phyloP scores from a whole-genome alignment of 2,329 filamentous ascomycete species.

The Aureobasidium namibiae region DNA sequence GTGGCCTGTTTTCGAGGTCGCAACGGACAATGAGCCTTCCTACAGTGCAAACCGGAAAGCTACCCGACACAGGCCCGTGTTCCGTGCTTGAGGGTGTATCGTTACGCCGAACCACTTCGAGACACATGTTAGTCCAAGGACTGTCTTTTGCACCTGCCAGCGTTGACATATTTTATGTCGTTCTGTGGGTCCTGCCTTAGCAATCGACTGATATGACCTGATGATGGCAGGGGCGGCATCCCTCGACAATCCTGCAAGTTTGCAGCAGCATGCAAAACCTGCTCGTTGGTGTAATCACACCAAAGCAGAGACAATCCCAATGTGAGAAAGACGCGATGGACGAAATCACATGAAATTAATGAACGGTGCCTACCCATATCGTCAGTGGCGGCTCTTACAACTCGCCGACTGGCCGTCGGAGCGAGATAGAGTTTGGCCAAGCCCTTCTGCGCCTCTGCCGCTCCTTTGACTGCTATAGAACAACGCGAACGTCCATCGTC shows the following conservation, averaged over 20 bases:
- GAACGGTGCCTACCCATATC: constrained; percentile 1
- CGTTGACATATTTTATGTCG: neutral
- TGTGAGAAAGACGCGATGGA: neutral
- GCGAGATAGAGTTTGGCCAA: neutral
- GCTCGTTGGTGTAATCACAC: neutral
- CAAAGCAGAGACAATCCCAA: neutral
- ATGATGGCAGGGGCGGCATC: neutral
- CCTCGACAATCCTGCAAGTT: neutral
- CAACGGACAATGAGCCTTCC: neutral
- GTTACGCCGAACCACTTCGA: neutral
- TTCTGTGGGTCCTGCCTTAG: neutral
- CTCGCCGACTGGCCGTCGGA: neutral
- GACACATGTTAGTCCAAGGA: neutral
- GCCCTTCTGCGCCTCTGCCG: neutral
- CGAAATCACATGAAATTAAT: neutral
- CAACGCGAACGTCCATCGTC: neutral
- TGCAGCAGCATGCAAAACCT: neutral
- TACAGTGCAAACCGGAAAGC: neutral
- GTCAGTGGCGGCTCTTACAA: neutral
- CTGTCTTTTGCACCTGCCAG: neutral
- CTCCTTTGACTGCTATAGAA: neutral
- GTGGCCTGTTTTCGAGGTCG: neutral
- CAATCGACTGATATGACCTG: neutral
- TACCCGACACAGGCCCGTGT: neutral
- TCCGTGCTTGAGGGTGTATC: neutral